Base-by-base conservation (phyloP, 345 rosid genomes). In the Brassica carinata region DNA sequence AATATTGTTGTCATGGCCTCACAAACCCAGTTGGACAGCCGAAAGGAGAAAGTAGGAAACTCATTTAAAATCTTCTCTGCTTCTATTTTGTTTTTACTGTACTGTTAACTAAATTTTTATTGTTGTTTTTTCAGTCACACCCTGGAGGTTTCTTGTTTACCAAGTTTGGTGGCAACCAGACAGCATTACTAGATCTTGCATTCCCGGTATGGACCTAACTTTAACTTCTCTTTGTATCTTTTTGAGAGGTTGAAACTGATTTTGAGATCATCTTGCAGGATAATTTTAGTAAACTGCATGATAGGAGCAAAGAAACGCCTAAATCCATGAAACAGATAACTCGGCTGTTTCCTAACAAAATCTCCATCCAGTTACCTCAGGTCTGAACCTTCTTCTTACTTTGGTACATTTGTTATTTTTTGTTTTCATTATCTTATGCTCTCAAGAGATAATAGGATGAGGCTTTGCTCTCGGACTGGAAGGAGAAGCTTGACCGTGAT, bases 281-380 rank as follows among this genome's bases (percentile, higher is more conserved):
- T 84, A 94, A 84, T 81, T 87, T 96, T 83, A 88, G 97, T 69
- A 87, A 94, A 79, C 84, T 94, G 85, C 90, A 90, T 71, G 99
- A 96, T 71, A 92, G 91, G 83, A 90, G 86, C 85, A 96, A 93
- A 80, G 99, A 96, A 82, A 89, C 84, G 17, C 92, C 94, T 18
- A 96, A 96, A 87, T 81, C 93, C 26, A 79, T 90, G 94, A 96
- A 93, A 86, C 99, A 96, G 73, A 89, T 96, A 36, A 83, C 90
- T 70, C 86, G 98, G 48, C 94, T 96, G 66, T 91, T 96, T 80
- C 97, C 99, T 5, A 93, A 96, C 87, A 96, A 94, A 93, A 92
- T 96, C 75, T 78, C 91, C n/a, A 89, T 96, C 83, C 99, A 96
- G 83, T 77, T 92, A 67, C 99, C 99, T 86, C 98, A 94, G 98